These are phyloP conservation scores for Penicillium sp. DNA, from an alignment of 2,329 filamentous ascomycete genomes.

Conservation along the genomic window DNA sequence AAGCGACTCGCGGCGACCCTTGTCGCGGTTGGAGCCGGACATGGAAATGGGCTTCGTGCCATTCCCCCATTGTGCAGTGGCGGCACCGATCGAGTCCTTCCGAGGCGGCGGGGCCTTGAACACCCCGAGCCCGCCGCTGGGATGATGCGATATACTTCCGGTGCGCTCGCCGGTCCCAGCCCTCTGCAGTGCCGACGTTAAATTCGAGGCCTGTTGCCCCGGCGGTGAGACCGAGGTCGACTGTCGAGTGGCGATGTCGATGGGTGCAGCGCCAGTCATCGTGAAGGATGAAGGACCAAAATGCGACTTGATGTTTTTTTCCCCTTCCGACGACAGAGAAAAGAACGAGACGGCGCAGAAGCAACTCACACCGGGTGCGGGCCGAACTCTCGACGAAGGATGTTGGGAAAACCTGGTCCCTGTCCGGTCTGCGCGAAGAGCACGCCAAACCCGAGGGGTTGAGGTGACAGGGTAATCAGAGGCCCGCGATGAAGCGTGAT, in stretches of 20 bases:
- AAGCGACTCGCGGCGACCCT: slow-evolving; percentile 57
- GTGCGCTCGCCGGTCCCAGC: slow-evolving; percentile 44
- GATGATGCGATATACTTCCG: slow-evolving; percentile 46
- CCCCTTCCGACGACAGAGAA: slow-evolving; percentile 11
- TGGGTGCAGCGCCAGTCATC: slow-evolving; percentile 57
- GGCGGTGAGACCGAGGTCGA: slow-evolving; percentile 57
- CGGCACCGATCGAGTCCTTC: slow-evolving; percentile 55
- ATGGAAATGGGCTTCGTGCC: slow-evolving; percentile 62
- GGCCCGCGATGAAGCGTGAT: slow-evolving; percentile 52
- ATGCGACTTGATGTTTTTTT: too few species aligned
- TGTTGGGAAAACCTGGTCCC: slow-evolving; percentile 28
- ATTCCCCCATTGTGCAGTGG: slow-evolving; percentile 54
- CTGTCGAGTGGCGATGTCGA: slow-evolving; percentile 59
- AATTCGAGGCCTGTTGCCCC: slow-evolving; percentile 59
- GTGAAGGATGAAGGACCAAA: too few species aligned
- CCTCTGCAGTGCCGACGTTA: slow-evolving; percentile 60
- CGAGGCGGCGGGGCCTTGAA: slow-evolving; percentile 45
- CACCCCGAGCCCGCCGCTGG: slow-evolving; percentile 37
- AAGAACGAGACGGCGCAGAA: too few species aligned
- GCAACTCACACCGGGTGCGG: too few species aligned
- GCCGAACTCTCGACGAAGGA: too few species aligned
- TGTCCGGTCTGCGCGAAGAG: slow-evolving; percentile 42
- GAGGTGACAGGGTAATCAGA: slow-evolving; percentile 46
- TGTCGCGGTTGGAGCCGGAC: slow-evolving; percentile 48
- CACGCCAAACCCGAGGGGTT: slow-evolving; percentile 48